A percentile compares a stretch with the other conserved stretches of the same genome.
Conservation (phyloP, 305 asterid genomes). For the Solanum chacoense region DNA sequence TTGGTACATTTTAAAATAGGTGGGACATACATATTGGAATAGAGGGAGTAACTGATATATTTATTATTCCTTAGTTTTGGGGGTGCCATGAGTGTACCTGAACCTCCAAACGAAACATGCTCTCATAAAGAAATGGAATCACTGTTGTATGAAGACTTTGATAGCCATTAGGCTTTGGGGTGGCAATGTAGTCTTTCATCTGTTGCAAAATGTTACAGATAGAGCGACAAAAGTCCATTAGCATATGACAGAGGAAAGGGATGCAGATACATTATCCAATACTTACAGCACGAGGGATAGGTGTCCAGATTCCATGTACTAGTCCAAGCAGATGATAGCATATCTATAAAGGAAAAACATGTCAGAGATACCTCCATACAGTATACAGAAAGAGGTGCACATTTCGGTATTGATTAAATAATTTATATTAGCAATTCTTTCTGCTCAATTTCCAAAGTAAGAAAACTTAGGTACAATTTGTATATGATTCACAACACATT, state of each 20-base stretch:
- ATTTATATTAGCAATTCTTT: background rate
- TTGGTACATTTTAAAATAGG: background rate
- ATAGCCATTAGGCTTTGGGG: slow-evolving; percentile 91
- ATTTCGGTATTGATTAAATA: background rate
- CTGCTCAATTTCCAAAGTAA: background rate
- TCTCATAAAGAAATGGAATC: slow-evolving; percentile 88
- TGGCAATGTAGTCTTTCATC: slow-evolving; percentile 64
- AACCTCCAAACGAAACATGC: slow-evolving; percentile 86
- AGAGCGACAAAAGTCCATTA: slow-evolving; percentile 1
- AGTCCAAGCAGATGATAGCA: slow-evolving; percentile 95
- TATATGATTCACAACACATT: background rate
- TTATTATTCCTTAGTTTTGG: background rate
- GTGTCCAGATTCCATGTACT: slow-evolving; percentile 90
- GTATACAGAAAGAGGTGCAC: background rate
- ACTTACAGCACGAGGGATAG: slow-evolving; percentile 87
- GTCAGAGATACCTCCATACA: slow-evolving; percentile 4
- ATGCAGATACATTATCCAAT: background rate
- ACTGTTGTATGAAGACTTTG: slow-evolving; percentile 95
- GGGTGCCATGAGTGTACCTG: slow-evolving; percentile 40
- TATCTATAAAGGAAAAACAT: slow-evolving; percentile 34
- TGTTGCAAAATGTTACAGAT: slow-evolving; percentile 20
- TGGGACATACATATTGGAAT: background rate
- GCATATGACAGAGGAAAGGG: background rate
- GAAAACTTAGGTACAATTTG: background rate
- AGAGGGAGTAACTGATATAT: background rate